phyloP scores from a whole-genome alignment of 2,329 filamentous ascomycete species.

The Xylaria sp. region DNA sequence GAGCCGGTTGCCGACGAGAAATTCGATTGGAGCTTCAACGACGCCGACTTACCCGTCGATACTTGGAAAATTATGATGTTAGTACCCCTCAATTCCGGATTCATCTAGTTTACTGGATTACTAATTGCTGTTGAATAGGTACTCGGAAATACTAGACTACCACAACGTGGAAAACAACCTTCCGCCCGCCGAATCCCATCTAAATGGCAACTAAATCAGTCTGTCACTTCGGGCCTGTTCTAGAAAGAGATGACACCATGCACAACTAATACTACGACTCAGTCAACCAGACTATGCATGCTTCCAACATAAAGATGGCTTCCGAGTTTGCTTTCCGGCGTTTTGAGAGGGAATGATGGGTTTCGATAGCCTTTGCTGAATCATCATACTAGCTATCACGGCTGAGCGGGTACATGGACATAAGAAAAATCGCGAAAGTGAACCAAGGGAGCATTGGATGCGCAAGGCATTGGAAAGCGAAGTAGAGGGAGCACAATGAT shows the following conservation, averaged over 20 bases:
- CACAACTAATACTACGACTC: constrained; percentile 42
- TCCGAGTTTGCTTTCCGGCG: constrained; percentile 45
- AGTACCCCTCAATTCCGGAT: constrained; percentile 48
- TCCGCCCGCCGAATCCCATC: constrained; percentile 55
- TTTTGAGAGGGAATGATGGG: constrained; percentile 46
- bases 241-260: constrained; percentile 38
- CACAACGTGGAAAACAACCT: constrained; percentile 82
- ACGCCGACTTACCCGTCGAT: constrained; percentile 95
- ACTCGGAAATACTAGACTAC: constrained; percentile 98
- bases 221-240: constrained; percentile 33
- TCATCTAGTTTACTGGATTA: constrained; percentile 36
- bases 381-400: constrained; percentile 35
- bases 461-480: constrained; percentile 25
- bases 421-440: constrained; percentile 26
- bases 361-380: constrained; percentile 40
- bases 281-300: constrained; percentile 37
- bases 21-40: constrained; percentile 99
- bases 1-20: constrained; percentile 96
- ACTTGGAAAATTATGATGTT: constrained; percentile 99
- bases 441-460: constrained; percentile 24
- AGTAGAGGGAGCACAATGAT: constrained; percentile 25
- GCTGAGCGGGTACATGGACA: constrained; percentile 33
- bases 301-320: constrained; percentile 40
- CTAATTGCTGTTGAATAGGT: constrained; percentile 67
- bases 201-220: constrained; percentile 50